Evolutionary conservation across 192 early-diverging fungal species (phyloP), one percentile per base, ranked within the genome.

Genomic region (Dispira simplex): DNA sequence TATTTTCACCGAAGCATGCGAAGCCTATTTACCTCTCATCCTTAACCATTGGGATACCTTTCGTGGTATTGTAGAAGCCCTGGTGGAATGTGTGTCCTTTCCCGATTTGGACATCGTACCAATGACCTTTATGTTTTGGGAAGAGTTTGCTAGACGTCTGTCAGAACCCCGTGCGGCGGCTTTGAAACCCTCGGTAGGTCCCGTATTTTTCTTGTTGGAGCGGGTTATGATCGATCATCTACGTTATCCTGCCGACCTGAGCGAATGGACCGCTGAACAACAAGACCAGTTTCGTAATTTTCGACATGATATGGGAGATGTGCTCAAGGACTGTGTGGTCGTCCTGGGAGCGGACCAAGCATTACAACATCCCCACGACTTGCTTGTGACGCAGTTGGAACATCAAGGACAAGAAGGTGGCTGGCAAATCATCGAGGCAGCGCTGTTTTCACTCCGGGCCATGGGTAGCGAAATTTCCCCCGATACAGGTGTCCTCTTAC

Each of bases 261-360:
- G 66, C 12, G 71, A 68, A 8, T 88, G 84, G 87, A 86, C 86
- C 0, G 88, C 90, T 11, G 79, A 90, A 68, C 88, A 94, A 66
- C 82, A 90, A n/a, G 97, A 99, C 65, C 90, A 96, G 28, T 99
- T 99, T 68, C 77, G 94, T 46, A 92, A 96, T 28, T 96, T 98
- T 72, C 82, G 97, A 25, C 95, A 99, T 74, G 79, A 83, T 28
- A 92, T 98, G 77, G 97, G 95, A 49, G 94, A 97, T 65, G 90
- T 95, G 48, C 79, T 99, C 45, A 99, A 99, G 75, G 88, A 90
- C 67, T 95, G 94, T 65, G 91, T 92, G 48, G 69, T 79, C 13
- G 85, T 98, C 14, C 68, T 95, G 0, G 93, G 94, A 8, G 79
- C 80, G 12, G 75, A 86, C 2, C 78, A 78, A 28, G 87, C 92